phyloP scores from a whole-genome alignment of 2,329 filamentous ascomycete species.

The Rhynchosporium secalis region DNA sequence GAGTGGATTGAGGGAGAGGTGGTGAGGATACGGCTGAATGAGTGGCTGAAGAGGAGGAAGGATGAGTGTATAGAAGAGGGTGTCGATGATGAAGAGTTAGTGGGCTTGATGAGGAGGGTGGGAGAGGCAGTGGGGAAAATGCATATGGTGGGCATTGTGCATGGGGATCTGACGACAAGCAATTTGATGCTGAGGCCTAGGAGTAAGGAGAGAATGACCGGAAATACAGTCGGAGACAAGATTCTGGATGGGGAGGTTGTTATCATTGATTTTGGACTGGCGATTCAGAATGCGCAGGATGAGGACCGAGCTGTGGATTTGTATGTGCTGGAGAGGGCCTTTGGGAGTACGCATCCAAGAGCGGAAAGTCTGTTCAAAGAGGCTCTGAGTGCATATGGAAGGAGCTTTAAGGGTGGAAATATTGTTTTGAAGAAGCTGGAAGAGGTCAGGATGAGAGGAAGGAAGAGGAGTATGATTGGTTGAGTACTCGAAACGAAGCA shows the following conservation, averaged over 20 bases:
- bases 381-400: conserved; percentile 72
- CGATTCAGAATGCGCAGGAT: conserved; percentile 75
- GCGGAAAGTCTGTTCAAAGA: conserved; percentile 75
- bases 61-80: conserved; percentile 38
- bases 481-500: conserved; percentile 42
- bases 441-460: conserved; percentile 87
- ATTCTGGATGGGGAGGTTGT: conserved; percentile 71
- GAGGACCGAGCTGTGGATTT: conserved; percentile 95
- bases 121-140: conserved; percentile 71
- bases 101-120: conserved; percentile 67
- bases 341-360: conserved; percentile 89
- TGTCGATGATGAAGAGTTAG: conserved; percentile 52
- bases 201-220: conserved; percentile 23
- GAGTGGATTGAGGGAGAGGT: conserved; percentile 80
- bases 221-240: conserved; percentile 29
- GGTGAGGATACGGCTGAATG: conserved; percentile 68
- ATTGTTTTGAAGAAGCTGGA: conserved; percentile 79
- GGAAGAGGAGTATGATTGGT: conserved; percentile 97
- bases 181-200: conserved; percentile 77
- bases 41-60: conserved; percentile 56
- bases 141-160: conserved; percentile 83
- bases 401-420: conserved; percentile 72
- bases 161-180: conserved; percentile 95
- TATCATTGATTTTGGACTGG: conserved; percentile 92
- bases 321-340: conserved; percentile 92